A percentile compares a stretch with the other conserved stretches of the same genome.
These are phyloP conservation scores for Clitocybe nebularis DNA, from an alignment of 1,284 basidiomycete species.

Conservation along the genomic window DNA sequence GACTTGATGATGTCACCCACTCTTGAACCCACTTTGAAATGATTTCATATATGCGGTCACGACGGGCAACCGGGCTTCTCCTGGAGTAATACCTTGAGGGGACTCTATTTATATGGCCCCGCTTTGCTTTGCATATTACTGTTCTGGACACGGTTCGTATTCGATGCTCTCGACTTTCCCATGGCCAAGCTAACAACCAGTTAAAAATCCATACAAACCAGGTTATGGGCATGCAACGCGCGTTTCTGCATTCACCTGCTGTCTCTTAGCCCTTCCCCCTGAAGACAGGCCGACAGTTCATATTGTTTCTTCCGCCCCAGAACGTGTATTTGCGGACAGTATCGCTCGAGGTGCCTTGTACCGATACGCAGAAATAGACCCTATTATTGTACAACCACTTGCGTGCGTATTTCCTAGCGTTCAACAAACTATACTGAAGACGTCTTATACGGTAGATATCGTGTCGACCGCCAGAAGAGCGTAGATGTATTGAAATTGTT, in stretches of 20 bases:
- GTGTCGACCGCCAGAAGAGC: conserved; percentile 69
- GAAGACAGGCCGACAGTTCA: conserved; percentile 40
- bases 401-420: conserved; percentile 41
- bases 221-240: conserved; percentile 74
- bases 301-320: conserved; percentile 66
- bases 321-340: conserved; percentile 61
- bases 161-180: not conserved
- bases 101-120: conserved; percentile 14
- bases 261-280: conserved; percentile 42
- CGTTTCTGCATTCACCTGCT: conserved; percentile 62
- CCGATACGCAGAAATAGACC: conserved; percentile 66
- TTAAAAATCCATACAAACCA: conserved; percentile 20
- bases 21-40: too few species aligned
- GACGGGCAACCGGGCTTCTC: too few species aligned
- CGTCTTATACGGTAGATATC: conserved; percentile 49
- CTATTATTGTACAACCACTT: conserved; percentile 69
- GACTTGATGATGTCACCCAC: too few species aligned
- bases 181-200: not conserved
- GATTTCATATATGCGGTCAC: too few species aligned
- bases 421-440: not conserved
- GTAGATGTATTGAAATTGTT: conserved; percentile 59
- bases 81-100: too few species aligned
- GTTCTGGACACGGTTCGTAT: conserved; percentile 63
- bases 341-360: conserved; percentile 56
- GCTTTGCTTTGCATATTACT: conserved; percentile 59